phyloP scores from a whole-genome alignment of 1,284 basidiomycete genomes.

The Leccinum pachyderme region DNA sequence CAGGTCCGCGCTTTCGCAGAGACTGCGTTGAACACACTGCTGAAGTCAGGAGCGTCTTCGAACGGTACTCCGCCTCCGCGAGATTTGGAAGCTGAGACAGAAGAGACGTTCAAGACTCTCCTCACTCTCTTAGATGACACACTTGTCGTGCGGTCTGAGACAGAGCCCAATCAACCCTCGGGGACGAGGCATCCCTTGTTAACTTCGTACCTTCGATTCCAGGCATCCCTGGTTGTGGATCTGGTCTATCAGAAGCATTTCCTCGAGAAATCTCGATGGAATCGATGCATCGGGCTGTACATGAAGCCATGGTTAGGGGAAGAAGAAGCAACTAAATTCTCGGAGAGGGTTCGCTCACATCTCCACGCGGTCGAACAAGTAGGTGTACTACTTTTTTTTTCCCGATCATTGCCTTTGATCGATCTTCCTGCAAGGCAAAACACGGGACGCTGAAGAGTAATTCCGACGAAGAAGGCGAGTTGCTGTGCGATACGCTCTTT shows the following conservation, averaged over 20 bases:
- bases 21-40: constrained; percentile 72
- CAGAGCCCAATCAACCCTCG: constrained; percentile 45
- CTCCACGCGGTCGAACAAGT: constrained; percentile 78
- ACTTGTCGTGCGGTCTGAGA: constrained; percentile 42
- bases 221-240: constrained; percentile 74
- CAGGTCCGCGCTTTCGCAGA: constrained; percentile 89
- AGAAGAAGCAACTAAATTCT: constrained; percentile 49
- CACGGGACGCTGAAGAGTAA: constrained; percentile 40
- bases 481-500: constrained; percentile 92
- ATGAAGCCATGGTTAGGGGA: constrained; percentile 66
- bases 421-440: constrained; percentile 46
- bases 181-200: constrained; percentile 50
- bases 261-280: constrained; percentile 65
- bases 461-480: constrained; percentile 75
- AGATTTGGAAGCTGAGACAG: constrained; percentile 62
- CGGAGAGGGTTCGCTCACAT: constrained; percentile 66
- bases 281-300: constrained; percentile 70
- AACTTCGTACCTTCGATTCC: constrained; percentile 60
- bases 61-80: constrained; percentile 64
- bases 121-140: constrained; percentile 59
- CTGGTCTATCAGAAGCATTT: constrained; percentile 72
- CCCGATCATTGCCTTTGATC: constrained; percentile 7
- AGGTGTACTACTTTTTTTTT: constrained; percentile 15
- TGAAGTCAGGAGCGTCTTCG: constrained; percentile 79
- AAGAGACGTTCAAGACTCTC: constrained; percentile 54